Percentiles rank a stretch among this genome's conserved stretches.
Evolutionary conservation across 2,329 filamentous ascomycete genomes (phyloP).

Genomic region (Verruconis gallopava): DNA sequence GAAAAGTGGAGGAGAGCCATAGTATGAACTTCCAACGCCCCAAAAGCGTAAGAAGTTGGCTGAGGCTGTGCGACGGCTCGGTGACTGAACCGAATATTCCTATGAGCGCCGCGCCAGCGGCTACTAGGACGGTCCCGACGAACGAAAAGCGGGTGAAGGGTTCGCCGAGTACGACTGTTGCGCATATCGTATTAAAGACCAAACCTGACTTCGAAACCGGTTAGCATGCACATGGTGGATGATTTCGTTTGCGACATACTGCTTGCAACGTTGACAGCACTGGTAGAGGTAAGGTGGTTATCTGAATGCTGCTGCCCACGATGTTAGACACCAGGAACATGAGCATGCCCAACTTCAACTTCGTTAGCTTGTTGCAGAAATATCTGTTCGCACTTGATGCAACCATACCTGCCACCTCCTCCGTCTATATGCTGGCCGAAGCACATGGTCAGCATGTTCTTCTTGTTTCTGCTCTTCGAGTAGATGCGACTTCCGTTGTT

Average conservation of each 20-base stretch:
- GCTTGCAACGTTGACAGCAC: conserved; percentile 92
- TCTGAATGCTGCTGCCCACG: conserved; percentile 90
- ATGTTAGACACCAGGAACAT: conserved; percentile 96
- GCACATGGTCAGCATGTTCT: conserved; percentile 62
- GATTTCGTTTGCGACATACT: conserved; percentile 23
- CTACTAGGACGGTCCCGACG: conserved; percentile 78
- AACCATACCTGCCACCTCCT: conserved; percentile 68
- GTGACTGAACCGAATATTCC: conserved; percentile 88
- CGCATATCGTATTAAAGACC: conserved; percentile 98
- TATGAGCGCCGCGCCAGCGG: conserved; percentile 77
- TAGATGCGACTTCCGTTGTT: conserved; percentile 96
- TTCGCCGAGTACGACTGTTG: conserved; percentile 80
- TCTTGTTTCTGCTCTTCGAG: conserved; percentile 86
- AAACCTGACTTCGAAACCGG: conserved; percentile 61
- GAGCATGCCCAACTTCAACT: conserved; percentile 63
- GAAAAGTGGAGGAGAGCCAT: conserved; percentile 74
- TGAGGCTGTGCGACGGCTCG: conserved; percentile 77
- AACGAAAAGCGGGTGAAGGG: conserved; percentile 92
- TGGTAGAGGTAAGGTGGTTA: conserved; percentile 85
- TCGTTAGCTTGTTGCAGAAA: no score
- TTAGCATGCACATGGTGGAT: background rate
- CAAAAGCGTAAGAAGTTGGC: conserved; percentile 67
- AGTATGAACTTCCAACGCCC: conserved; percentile 62
- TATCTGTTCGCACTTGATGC: no score
- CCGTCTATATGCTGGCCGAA: conserved; percentile 76